These are phyloP conservation scores for Phaeosphaeria sp. DNA, from an alignment of 2,329 filamentous ascomycete genomes.

Conservation along the genomic window DNA sequence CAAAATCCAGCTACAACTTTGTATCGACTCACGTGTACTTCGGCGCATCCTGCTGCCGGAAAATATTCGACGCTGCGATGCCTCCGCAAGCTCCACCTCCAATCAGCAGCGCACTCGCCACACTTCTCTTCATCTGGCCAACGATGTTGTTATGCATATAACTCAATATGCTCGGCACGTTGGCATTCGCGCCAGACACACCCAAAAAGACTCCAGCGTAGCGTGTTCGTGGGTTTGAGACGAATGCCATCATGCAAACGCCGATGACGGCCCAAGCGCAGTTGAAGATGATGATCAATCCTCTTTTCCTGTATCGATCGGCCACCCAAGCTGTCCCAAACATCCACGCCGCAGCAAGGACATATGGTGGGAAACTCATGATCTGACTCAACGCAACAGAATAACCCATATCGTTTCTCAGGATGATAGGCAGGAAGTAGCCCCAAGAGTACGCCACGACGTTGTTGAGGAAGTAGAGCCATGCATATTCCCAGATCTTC, in stretches of 20 bases:
- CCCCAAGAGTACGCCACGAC: conserved; percentile 20
- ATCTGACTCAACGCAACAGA: conserved; percentile 57
- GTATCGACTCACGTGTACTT: conserved; percentile 14
- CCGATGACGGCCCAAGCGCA: conserved; percentile 63
- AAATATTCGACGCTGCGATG: conserved; percentile 26
- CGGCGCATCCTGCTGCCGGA: conserved; percentile 26
- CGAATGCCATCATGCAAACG: conserved; percentile 58
- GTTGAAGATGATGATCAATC: conserved; percentile 56
- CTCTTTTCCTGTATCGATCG: conserved; percentile 30
- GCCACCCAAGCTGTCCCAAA: conserved; percentile 60
- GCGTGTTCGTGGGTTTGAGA: conserved; percentile 13
- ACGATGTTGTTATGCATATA: conserved; percentile 38
- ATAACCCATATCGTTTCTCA: conserved; percentile 19
- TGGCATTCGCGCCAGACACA: conserved; percentile 21
- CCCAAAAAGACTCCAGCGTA: conserved; percentile 28
- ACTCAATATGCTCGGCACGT: conserved; percentile 20
- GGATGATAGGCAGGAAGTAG: conserved; percentile 24
- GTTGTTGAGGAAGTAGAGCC: conserved; percentile 19
- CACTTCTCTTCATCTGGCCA: conserved; percentile 29
- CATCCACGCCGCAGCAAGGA: conserved; percentile 61
- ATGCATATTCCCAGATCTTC: conserved; percentile 22
- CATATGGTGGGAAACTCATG: conserved; percentile 59
- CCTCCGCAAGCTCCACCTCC: conserved; percentile 25
- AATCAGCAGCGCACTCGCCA: conserved; percentile 32
- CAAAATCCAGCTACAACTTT: neutral